Base-by-base conservation (phyloP, 257 asterid genomes). In the Solanum tacnaense region DNA sequence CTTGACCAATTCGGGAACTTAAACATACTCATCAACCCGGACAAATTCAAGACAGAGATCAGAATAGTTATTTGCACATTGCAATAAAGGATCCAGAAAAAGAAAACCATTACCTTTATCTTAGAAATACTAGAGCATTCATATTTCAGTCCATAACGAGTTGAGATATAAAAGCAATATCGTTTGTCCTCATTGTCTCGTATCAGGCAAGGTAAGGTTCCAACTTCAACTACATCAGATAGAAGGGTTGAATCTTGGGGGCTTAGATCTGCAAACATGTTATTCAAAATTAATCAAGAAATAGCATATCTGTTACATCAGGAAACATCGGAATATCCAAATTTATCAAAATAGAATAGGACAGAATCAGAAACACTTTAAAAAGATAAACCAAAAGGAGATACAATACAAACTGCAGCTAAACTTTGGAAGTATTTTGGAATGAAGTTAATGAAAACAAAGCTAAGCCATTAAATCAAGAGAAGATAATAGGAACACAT, bases 231-330 rank as follows among this genome's bases (percentile, higher is more conserved):
- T 86, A 97, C 91, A 86, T 97, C 99, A 62, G 98, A 93, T 38
- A 97, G 92, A 49, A 93, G 91, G 41, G 99, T 93, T 41, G 99
- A 97, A 92, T 97, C 99, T 89, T 93, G 99, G 6, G 99, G 99
- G 88, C 98, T 92, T 90, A 97, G 90, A 92, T 97, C 99, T 97
- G 95, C 86, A 88, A 88, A 86, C 31, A 89, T 38, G 35, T 44
- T 16, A 81, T 16, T 81, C 38, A 79, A 41, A 15, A 25, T 44
- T 79, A 27, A 25, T 79, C 67, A 79, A 44, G 27, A 79, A 79
- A 15, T 79, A 79, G 20, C 85, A 8, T 44, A 16, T 79, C 31
- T 29, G 8, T 27, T 10, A 35, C 67, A 15, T 7, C 23, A 34
- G 65, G 84, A 79, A 79, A 44, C 65, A 79, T 25, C 38, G 4